Evolutionary conservation across 345 rosid genomes (phyloP), one percentile per base, ranked within the genome.

Genomic region (Murraya koenigii): DNA sequence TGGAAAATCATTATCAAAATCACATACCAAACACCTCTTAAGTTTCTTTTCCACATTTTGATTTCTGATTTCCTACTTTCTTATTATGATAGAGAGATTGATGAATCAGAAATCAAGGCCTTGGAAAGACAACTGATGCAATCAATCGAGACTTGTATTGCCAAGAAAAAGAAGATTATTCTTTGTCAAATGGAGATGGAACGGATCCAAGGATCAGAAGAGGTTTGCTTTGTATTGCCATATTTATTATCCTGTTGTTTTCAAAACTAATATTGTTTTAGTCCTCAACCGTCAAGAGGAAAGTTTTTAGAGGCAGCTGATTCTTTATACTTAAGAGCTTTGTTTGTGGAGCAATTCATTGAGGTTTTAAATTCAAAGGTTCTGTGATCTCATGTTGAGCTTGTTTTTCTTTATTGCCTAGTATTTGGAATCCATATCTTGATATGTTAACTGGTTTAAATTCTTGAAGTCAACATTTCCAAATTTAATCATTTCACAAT

Each of bases 111-210:
- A 79, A 87, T 94, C 86, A 94, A 89, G 86, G 92, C 93, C 3
- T 85, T 91, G 86, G 97, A 94, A 81, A 92, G 97, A 82, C 99
- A 94, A 80, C 81, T 94, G 80, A 89, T 94, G 97, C 99, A 96
- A 75, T 94, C 99, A 44, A 88, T 91, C 75, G 99, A 97, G 87
- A 92, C 91, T 82, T 94, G 95, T 78, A 86, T 91, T 67, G 78
- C 87, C 23, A 97, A 94, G 89, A 97, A 97, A 84, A 97, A 97
- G 87, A 97, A 90, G 86, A 94, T 94, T 61, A 84, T 93, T 66
- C 91, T 97, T 83, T 83, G 85, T 78, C 95, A 90, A 80, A 89
- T 88, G 91, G 99, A 94, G 87, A 91, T 94, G 88, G 97, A 94
- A 67, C 95, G 95, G 54, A 82, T 86, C 75, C 97, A 89, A 82